Base-by-base conservation (phyloP, 225 moss, liverwort and hornwort species). In the Ulota crispa region DNA sequence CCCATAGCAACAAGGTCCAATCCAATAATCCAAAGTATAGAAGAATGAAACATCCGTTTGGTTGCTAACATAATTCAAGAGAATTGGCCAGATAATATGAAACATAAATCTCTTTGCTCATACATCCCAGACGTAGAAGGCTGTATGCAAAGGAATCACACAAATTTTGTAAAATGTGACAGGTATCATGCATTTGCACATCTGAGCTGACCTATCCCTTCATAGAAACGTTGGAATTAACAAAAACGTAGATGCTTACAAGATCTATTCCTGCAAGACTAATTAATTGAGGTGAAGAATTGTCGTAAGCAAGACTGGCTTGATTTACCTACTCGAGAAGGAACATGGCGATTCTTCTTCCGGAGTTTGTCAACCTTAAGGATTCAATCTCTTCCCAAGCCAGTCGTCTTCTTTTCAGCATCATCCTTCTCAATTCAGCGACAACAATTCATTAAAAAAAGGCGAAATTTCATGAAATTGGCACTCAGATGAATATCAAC, bases 261-360 rank as follows among this genome's bases (percentile, higher is more conserved):
- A 64, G 55, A 81, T 73, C 54, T 54, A 54, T 20, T 7, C 54
- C 31, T 64, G 19, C 37, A 64, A 72, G 37, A 52, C 7, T 52
- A 34, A 7, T 12, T n/a, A 5, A 16, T 30, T 31, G 32, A 5
- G 31, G 53, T 64, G 15, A 39, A 73, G 42, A 30, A 45, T 1
- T 12, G 37, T 10, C 12, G 54, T 24, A 11, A 43, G 66, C 12
- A 60, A 73, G 30, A 64, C 62, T 56, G n/a, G 28, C 6, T 28
- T 54, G 9, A 50, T 65, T 67, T 39, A 73, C 83, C 78, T 73
- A 56, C 65, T 57, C 55, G 7, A 67, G 66, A 73, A 83, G 73
- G 42, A 83, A n/a, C 65, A 56, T 78, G 66, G 21, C 59, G 64
- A 41, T 31, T 56, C 72, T 63, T 62, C 53, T 64, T 70, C 52